Base-by-base conservation (phyloP, 1,284 basidiomycete species). In the Marasmius tenuissimus region DNA sequence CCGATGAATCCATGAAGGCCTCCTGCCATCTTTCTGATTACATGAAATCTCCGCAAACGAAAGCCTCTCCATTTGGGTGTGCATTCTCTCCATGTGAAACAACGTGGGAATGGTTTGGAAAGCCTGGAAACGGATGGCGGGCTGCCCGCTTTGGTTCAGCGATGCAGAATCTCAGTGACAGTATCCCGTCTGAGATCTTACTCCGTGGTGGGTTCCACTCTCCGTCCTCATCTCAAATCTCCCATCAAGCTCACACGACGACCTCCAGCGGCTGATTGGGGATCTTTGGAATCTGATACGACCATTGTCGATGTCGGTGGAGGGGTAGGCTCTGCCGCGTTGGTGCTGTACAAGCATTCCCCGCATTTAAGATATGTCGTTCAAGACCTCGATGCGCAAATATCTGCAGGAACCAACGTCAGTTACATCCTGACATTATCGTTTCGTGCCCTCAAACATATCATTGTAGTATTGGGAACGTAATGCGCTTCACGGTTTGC, bases 271-370 rank as follows among this genome's bases (percentile, higher is more conserved):
- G 65, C 66, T 14, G 67, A 66, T 22, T 61, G 63, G 50, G 55
- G 50, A 12, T 62, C 53, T 7, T 49, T 71, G 10, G 59, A 63
- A 20, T 40, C 62, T 4, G 64, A 68, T 16, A 61, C 62, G 42
- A 42, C 71, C n/a, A 66, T 72, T n/a, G 72, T 71, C 14, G 70
- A 72, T 39, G 70, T 72, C 14, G 72, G 72, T 4, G 72, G 71
- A 7, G 66, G 67, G 27, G 58, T 69, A 14, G 72, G 72, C 14
- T 64, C 65, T 10, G 65, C 66, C 11, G 66, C 69, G 1, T 59
- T 70, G 4, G 58, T 59, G 14, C 56, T 73, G 35, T 56, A 63
- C 11, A 68, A 67, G 50, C 62, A 59, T 1, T 70, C 65, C 56
- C 69, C 71, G 4, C 59, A 71, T 39, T 66, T 72, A 11, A 63